These are phyloP conservation scores for Phytophthora chlamydospora DNA, from an alignment of 352 stramenopile species.

Conservation along the genomic window DNA sequence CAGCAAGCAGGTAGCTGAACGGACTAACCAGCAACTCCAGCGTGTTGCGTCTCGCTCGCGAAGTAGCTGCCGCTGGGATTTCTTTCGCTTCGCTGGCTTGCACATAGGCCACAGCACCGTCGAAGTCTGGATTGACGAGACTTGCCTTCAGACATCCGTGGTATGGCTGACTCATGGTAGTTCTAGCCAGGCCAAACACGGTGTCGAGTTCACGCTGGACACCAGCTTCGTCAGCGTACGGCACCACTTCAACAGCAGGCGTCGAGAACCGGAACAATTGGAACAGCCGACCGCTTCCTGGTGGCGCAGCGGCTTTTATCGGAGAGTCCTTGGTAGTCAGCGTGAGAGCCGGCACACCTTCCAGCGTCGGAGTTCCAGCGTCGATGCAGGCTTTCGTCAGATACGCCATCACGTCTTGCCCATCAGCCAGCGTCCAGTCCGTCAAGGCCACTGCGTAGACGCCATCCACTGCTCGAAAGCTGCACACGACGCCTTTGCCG, in stretches of 20 bases:
- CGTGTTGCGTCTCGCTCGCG: conserved; percentile 58
- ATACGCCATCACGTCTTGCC: conserved; percentile 55
- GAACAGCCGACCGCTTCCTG: conserved; percentile 50
- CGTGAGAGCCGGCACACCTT: conserved; percentile 44
- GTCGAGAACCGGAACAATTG: conserved; percentile 45
- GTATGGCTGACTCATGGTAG: conserved; percentile 56
- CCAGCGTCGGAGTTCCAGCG: conserved; percentile 25
- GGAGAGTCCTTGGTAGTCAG: conserved; percentile 21
- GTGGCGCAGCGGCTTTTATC: conserved; percentile 3
- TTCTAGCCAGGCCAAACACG: conserved; percentile 61
- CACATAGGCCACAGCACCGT: conserved; percentile 53
- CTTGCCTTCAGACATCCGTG: conserved; percentile 51
- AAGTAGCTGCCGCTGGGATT: conserved; percentile 17
- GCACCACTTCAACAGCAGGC: conserved; percentile 9
- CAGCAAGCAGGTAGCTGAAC: conserved; percentile 63
- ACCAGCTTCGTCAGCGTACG: conserved; percentile 52
- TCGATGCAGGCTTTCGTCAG: conserved; percentile 46
- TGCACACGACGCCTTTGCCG: conserved; percentile 61
- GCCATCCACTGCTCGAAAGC: conserved; percentile 46
- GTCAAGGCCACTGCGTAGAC: conserved; percentile 61
- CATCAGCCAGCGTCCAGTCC: conserved; percentile 51
- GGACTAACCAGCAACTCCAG: conserved; percentile 74
- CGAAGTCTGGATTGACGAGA: conserved; percentile 55
- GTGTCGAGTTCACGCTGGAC: conserved; percentile 54
- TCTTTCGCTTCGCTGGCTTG: conserved; percentile 53